Conservation (phyloP, 306 rosid genomes). For the Cicer cuneatum region DNA sequence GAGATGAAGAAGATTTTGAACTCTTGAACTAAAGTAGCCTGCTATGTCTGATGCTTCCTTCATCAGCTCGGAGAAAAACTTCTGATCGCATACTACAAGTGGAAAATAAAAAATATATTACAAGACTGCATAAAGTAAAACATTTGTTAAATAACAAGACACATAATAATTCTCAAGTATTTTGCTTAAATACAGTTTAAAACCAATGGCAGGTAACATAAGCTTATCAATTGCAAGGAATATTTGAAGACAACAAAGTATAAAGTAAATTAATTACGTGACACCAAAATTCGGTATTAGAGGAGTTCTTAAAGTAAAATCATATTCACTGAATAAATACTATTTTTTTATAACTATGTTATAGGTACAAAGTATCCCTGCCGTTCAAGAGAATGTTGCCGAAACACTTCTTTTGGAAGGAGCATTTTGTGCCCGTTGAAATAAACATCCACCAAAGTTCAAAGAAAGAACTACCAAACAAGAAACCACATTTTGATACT, state of each 20-base stretch:
- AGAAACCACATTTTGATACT: too few species aligned
- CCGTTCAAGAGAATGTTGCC: too few species aligned
- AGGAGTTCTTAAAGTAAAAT: neutral
- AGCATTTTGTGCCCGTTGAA: too few species aligned
- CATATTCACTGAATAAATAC: conserved; percentile 9
- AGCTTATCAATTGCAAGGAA: conserved; percentile 28
- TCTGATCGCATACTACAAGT: conserved; percentile 70
- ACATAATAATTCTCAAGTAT: neutral
- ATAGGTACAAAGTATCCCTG: neutral
- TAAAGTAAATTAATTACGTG: neutral
- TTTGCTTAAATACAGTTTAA: conserved; percentile 19
- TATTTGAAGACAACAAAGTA: conserved; percentile 3
- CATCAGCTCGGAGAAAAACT: conserved; percentile 80
- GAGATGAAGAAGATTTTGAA: conserved; percentile 76
- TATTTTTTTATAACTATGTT: neutral
- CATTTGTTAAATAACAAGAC: neutral
- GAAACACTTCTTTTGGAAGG: too few species aligned
- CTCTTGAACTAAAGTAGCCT: conserved; percentile 77
- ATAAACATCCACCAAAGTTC: too few species aligned
- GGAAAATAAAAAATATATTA: conserved; percentile 29
- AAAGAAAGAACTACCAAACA: too few species aligned
- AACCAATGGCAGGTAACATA: conserved; percentile 22
- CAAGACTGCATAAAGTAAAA: conserved; percentile 29
- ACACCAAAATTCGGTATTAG: conserved; percentile 1
- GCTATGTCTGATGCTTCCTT: conserved; percentile 81